Evolutionary conservation across 352 stramenopile genomes (phyloP).

Genomic region (Phytophthora sojae): DNA sequence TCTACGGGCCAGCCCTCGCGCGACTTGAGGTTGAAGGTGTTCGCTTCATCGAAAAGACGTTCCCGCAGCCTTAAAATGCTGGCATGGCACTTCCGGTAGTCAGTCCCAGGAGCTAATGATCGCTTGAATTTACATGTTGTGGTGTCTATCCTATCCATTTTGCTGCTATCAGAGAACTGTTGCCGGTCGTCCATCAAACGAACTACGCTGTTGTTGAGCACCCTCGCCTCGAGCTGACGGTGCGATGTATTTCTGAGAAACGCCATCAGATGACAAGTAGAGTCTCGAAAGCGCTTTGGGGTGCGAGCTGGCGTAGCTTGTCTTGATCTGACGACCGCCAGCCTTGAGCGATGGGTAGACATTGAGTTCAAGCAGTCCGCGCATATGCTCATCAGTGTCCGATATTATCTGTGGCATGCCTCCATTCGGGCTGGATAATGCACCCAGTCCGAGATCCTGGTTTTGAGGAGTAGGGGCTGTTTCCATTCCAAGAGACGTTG

Average conservation of each 20-base stretch:
- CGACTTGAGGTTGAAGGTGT: slow-evolving; percentile 89
- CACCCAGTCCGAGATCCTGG: slow-evolving; percentile 23
- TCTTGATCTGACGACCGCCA: slow-evolving; percentile 69
- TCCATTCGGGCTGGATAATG: slow-evolving; percentile 35
- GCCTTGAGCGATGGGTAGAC: slow-evolving; percentile 58
- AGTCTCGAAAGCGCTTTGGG: slow-evolving; percentile 67
- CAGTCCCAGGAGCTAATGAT: not conserved
- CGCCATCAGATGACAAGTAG: slow-evolving; percentile 75
- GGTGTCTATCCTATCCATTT: not conserved
- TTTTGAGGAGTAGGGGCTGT: slow-evolving; percentile 14
- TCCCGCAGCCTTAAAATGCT: slow-evolving; percentile 42
- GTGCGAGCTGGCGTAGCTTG: slow-evolving; percentile 55
- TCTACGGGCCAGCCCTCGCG: slow-evolving; percentile 90
- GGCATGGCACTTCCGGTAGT: not conserved
- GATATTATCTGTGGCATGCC: slow-evolving; percentile 9
- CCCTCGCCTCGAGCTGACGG: slow-evolving; percentile 32
- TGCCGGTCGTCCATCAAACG: slow-evolving; percentile 37
- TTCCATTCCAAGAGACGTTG: slow-evolving; percentile 12
- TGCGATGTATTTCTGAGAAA: slow-evolving; percentile 77
- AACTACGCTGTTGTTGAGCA: slow-evolving; percentile 13
- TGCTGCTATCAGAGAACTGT: slow-evolving; percentile 37
- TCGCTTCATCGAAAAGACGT: slow-evolving; percentile 86
- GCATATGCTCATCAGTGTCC: slow-evolving; percentile 50
- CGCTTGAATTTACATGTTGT: slow-evolving; percentile 21
- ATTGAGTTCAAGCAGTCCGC: slow-evolving; percentile 65